phyloP scores from a whole-genome alignment of 805 yeast species.

The Saturnispora kantuleensis region DNA sequence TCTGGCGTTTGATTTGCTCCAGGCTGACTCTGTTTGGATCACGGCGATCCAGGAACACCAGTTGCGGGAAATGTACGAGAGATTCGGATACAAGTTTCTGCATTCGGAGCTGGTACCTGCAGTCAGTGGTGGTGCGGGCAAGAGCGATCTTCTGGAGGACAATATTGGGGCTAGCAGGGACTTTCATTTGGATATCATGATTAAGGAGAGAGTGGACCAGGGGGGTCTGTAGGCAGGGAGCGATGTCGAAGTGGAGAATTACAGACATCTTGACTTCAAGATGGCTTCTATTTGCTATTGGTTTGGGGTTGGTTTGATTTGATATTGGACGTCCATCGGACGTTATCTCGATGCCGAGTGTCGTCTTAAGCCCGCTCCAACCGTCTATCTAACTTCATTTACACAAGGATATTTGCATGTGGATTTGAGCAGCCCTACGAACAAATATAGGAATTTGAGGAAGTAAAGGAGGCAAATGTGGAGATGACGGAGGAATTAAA shows the following conservation, averaged over 20 bases:
- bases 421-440: no score
- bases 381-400: no score
- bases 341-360: background rate
- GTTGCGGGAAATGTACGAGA: constrained; percentile 35
- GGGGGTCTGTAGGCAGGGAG: background rate
- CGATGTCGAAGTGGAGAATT: no score
- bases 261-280: no score
- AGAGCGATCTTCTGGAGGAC: constrained; percentile 24
- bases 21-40: constrained; percentile 24
- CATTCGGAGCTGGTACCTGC: constrained; percentile 19
- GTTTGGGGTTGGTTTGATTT: no score
- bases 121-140: constrained; percentile 16
- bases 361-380: no score
- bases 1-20: constrained; percentile 8
- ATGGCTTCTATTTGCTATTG: no score
- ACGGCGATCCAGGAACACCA: constrained; percentile 41
- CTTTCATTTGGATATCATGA: constrained; percentile 33
- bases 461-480: no score
- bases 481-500: no score
- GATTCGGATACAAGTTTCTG: constrained; percentile 30
- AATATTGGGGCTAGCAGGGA: constrained; percentile 30
- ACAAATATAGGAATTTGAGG: no score
- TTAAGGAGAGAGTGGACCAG: constrained; percentile 13
- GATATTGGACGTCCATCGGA: no score
- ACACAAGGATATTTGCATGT: no score